Percentiles rank a stretch among this genome's conserved stretches.
These are phyloP conservation scores for Phylloporus arenicola DNA, from an alignment of 768 basidiomycete genomes.

Conservation along the genomic window DNA sequence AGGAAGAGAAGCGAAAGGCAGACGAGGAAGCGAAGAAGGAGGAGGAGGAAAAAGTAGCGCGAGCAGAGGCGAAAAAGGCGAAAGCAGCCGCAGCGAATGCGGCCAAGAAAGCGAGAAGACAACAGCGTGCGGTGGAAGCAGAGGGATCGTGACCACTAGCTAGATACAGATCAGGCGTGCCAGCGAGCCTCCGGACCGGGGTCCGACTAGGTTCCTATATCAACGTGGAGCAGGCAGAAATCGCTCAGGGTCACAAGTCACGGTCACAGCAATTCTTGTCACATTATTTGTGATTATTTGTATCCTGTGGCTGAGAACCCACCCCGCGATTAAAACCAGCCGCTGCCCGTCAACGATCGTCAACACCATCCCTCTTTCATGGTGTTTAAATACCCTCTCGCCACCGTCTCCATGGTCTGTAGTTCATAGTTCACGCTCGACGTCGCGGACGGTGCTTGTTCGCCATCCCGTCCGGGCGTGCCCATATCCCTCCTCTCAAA, in stretches of 20 bases:
- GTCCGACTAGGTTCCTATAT: slow-evolving; percentile 12
- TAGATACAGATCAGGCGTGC: too few relatives aligned
- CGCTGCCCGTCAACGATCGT: slow-evolving; percentile 43
- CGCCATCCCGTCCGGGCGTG: slow-evolving; percentile 34
- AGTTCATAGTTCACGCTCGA: slow-evolving; percentile 45
- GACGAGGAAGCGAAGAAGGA: slow-evolving; percentile 75
- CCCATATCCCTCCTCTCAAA: slow-evolving; percentile 17
- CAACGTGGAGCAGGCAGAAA: slow-evolving; percentile 25
- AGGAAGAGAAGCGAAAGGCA: slow-evolving; percentile 56
- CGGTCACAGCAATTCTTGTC: neutral
- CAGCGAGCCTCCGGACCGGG: neutral
- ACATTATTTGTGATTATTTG: slow-evolving; percentile 21
- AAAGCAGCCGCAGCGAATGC: slow-evolving; percentile 85
- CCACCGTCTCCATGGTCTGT: slow-evolving; percentile 24
- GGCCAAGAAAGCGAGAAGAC: slow-evolving; percentile 82
- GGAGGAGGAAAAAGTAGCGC: slow-evolving; percentile 72
- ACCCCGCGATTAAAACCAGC: slow-evolving; percentile 25
- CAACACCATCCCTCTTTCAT: slow-evolving; percentile 43
- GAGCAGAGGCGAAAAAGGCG: slow-evolving; percentile 76
- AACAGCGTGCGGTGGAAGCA: slow-evolving; percentile 49
- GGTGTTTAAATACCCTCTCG: slow-evolving; percentile 41
- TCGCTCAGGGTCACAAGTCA: slow-evolving; percentile 12
- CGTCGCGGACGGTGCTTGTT: slow-evolving; percentile 54
- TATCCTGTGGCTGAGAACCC: slow-evolving; percentile 18
- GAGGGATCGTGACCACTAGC: slow-evolving; percentile 6